Base-by-base conservation (phyloP, 352 stramenopile species). In the Blastocystis sp. region DNA sequence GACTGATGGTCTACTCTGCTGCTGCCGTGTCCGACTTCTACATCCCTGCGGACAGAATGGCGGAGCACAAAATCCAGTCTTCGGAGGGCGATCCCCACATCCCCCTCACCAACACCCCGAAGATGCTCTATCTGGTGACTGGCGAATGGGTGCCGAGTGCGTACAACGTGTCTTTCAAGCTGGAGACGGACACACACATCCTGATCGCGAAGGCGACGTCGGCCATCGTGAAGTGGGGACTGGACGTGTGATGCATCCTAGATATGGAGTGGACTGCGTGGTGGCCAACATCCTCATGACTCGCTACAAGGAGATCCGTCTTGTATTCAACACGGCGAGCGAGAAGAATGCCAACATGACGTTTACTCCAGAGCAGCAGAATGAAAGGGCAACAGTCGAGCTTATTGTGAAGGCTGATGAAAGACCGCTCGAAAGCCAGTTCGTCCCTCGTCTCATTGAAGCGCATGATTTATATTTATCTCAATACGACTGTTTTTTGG, bases 11-110 rank as follows among this genome's bases (percentile, higher is more conserved):
- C 73, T 97, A 98, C 73, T 92, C 98, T 3, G 95, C 96, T 11
- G 96, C 96, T n/a, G 97, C 97, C 1, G 97, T 99, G 16, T 98
- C 94, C 87, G 97, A 99, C 91, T 99, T 98, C 92, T 98, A 98
- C 92, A 95, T 99, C 65, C 96, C 96, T 7, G 90, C 93, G 39
- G 78, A 91, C 13, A 91, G 97, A 62, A 94, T 98, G 89, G 91
- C 92, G 16, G 91, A 95, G 90, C 96, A 99, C 93, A 99, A 99
- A 92, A 98, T 99, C 79, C 96, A 99, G 91, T 98, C 95, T 5
- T 92, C 92, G 18, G 91, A 88, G 5, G 93, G 94, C 3, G 92
- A 91, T 45, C 90, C 95, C 37, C 92, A 92, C 50, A 92, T 99
- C n/a, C 92, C 91, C 53, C 91, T 99, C 55, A 91, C 94, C 82